Conservation (phyloP, 2,329 filamentous ascomycete genomes). For the Xylariales sp. region DNA sequence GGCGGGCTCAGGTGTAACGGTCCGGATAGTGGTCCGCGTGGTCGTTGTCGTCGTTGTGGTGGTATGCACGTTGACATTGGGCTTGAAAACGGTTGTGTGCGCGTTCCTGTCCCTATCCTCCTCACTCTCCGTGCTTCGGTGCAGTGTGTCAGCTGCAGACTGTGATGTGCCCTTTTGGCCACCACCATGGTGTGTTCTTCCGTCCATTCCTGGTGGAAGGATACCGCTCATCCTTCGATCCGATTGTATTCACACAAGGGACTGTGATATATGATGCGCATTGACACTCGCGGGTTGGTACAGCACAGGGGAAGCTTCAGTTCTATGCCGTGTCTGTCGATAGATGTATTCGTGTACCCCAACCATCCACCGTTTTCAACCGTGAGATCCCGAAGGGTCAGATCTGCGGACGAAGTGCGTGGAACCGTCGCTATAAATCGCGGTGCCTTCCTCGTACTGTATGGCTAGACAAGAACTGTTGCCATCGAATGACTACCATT, state of each 20-base stretch:
- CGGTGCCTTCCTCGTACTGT: too few species aligned
- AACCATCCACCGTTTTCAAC: constrained; percentile 20
- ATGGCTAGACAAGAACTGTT: constrained; percentile 5
- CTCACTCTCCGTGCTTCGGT: constrained; percentile 17
- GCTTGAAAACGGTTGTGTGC: constrained; percentile 18
- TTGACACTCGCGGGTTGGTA: constrained; percentile 20
- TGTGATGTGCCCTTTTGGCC: constrained; percentile 27
- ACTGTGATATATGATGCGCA: constrained; percentile 17
- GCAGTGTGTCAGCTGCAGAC: constrained; percentile 22
- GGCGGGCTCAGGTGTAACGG: constrained; percentile 60
- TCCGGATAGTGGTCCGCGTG: too few species aligned
- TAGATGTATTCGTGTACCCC: constrained; percentile 13
- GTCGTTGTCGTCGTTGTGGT: too few species aligned
- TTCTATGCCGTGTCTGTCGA: constrained; percentile 14
- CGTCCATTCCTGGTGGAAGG: constrained; percentile 41
- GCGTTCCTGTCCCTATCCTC: constrained; percentile 15
- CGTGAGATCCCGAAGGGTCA: constrained; percentile 15
- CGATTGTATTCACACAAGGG: constrained; percentile 31
- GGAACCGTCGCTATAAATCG: constrained; percentile 1
- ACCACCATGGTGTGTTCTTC: constrained; percentile 33
- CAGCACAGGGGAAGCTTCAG: constrained; percentile 10
- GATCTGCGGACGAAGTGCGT: constrained; percentile 9
- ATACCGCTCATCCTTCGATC: constrained; percentile 42
- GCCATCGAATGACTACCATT: constrained; percentile 7
- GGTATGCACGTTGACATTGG: constrained; percentile 26